Evolutionary conservation across 306 rosid species (phyloP), one percentile per base, ranked within the genome.

Genomic region (Dryas octopetala): DNA sequence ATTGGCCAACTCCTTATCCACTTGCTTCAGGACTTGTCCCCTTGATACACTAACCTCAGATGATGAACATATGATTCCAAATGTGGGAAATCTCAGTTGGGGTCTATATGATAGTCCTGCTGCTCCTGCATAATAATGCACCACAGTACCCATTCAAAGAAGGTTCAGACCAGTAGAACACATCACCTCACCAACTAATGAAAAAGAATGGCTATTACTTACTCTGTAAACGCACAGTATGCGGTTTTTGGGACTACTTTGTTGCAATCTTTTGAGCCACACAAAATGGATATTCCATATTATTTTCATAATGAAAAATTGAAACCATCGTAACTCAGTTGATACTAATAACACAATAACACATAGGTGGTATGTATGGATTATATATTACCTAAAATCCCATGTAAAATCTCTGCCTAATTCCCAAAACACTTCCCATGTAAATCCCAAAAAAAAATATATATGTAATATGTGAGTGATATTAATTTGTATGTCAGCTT

Each of bases 1-100:
- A 8, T 77, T 85, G 2, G 84, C 62, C 41, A 91, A 81, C 65
- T 89, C 90, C 79, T 78, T 79, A 52, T 92, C 99, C 48, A 95
- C 51, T 71, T 84, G 90, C 80, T 89, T 88, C 70, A 95, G 72
- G 11, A 83, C 79, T 76, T 83, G 86, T 62, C 79, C 80, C 67
- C 90, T 83, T 16, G 81, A 85, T 12, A 87, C 74, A 47, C 54
- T 78, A 66, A 88, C 74, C 44, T 88, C 87, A 4, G 89, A 73
- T 48, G 83, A 90, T 48, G 83, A 90, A 68, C 96, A 87, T 71
- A 75, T 55, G 73, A 57, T 69, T 50, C 84, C 62, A 12, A 40
- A 76, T 12, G 73, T 68, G 16, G 53, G 15, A 5, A 72, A 66
- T 54, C 70, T 32, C 46, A 71, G 71, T 66, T 63, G 43, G 19